A percentile compares a stretch with the other conserved stretches of the same genome.
Conservation (phyloP, 345 rosid species). For the Eucalyptus regnans region DNA sequence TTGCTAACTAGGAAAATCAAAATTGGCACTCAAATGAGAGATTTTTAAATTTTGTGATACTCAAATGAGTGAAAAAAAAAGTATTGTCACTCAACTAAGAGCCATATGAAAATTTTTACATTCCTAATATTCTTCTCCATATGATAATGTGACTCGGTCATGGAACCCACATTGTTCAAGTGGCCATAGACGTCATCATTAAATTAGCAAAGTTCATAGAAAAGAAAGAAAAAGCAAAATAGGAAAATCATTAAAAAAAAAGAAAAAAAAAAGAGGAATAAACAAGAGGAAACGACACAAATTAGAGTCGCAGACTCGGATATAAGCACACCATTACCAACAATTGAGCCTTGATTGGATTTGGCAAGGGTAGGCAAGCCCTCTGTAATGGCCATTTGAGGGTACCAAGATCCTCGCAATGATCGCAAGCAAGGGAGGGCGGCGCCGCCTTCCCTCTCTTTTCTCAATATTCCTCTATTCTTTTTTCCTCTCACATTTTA, state of each 20-base stretch:
- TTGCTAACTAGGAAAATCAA: too few relatives aligned
- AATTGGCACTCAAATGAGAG: too few relatives aligned
- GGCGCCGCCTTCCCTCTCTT: too few relatives aligned
- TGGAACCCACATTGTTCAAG: background rate
- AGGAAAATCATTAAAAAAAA: background rate
- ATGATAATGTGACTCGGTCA: background rate
- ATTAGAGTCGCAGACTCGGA: background rate
- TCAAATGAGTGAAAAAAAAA: too few relatives aligned
- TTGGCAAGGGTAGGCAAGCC: background rate
- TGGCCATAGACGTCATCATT: background rate
- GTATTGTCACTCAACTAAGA: too few relatives aligned
- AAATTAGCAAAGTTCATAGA: background rate
- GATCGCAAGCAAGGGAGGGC: background rate
- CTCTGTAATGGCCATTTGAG: background rate
- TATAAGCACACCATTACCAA: background rate
- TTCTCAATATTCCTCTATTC: background rate
- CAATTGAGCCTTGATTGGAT: background rate
- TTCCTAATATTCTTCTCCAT: too few relatives aligned
- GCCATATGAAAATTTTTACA: too few relatives aligned
- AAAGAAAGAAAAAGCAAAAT: background rate
- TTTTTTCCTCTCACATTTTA: too few relatives aligned
- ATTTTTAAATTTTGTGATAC: too few relatives aligned
- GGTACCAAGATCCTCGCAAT: background rate
- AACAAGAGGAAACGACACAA: background rate
- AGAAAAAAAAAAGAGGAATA: too few relatives aligned